phyloP scores from a whole-genome alignment of 306 rosid species.

The Quercus gilva region DNA sequence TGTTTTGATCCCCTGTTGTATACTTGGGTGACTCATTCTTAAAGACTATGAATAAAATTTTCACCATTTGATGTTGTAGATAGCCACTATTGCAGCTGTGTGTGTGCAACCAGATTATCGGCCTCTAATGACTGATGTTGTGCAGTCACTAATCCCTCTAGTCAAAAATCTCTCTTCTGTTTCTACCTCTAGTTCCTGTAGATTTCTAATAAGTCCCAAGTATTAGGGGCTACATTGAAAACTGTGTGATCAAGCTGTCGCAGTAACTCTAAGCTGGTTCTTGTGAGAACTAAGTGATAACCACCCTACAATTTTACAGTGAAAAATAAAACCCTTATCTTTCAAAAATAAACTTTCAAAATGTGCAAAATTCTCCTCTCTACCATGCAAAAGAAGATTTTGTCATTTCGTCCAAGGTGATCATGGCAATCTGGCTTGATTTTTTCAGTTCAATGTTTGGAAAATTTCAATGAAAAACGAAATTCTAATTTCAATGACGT shows the following conservation, averaged over 20 bases:
- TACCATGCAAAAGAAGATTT: not conserved
- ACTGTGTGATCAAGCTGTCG: not conserved
- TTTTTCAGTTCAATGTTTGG: not conserved
- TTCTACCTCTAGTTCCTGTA: slow-evolving; percentile 45
- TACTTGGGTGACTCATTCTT: too few species aligned
- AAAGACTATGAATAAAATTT: too few species aligned
- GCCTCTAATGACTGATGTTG: slow-evolving; percentile 92
- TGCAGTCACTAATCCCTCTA: slow-evolving; percentile 81
- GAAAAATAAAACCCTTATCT: not conserved
- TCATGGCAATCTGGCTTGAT: not conserved
- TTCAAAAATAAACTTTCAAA: not conserved
- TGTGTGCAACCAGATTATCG: slow-evolving; percentile 96
- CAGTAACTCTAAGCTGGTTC: not conserved
- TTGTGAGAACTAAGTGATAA: not conserved
- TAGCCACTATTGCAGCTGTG: slow-evolving; percentile 98
- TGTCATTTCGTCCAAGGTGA: not conserved
- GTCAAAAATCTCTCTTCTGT: slow-evolving; percentile 47
- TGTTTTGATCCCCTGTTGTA: too few species aligned
- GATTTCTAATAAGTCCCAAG: slow-evolving; percentile 55
- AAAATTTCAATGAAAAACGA: too few species aligned
- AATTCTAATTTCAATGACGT: too few species aligned
- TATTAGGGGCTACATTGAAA: slow-evolving; percentile 6
- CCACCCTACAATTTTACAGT: not conserved
- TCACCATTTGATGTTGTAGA: slow-evolving; percentile 32
- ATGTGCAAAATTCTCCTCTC: not conserved